Conservation (phyloP, 2,329 filamentous ascomycete genomes). For the Colletotrichum tofieldiae region DNA sequence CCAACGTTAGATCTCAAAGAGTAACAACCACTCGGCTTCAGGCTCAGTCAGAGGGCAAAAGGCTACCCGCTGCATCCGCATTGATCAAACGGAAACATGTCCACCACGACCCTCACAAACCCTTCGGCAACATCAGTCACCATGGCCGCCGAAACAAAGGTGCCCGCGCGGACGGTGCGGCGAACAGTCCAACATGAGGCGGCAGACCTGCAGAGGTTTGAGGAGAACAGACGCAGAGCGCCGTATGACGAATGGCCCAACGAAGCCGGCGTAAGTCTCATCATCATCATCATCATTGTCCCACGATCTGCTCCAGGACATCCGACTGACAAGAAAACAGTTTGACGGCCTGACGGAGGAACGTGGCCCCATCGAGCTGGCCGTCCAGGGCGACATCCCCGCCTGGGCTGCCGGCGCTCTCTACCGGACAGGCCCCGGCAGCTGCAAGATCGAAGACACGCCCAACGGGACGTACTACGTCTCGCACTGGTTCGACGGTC, state of each 20-base stretch:
- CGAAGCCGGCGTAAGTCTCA: conserved; percentile 59
- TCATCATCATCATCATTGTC: background rate
- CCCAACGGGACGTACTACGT: conserved; percentile 72
- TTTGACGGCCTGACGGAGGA: conserved; percentile 80
- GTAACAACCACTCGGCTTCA: background rate
- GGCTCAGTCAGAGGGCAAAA: background rate
- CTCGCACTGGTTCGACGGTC: conserved; percentile 87
- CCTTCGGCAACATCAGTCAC: background rate
- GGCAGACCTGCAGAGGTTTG: conserved; percentile 34
- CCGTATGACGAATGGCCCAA: conserved; percentile 64
- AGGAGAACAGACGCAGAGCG: conserved; percentile 44
- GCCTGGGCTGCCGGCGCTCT: conserved; percentile 79
- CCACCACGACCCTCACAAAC: conserved; percentile 2
- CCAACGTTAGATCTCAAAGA: background rate
- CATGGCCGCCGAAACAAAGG: conserved; percentile 3
- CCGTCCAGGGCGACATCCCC: conserved; percentile 78
- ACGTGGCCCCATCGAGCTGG: conserved; percentile 74
- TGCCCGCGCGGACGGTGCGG: conserved; percentile 26
- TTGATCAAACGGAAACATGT: background rate
- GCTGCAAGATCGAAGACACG: conserved; percentile 72
- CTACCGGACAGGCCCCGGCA: conserved; percentile 82
- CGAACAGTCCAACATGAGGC: conserved; percentile 39
- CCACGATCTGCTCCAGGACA: background rate
- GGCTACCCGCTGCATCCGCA: background rate
- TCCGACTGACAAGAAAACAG: conserved; percentile 55